Conservation (phyloP, 1,139 yeast genomes). For the Geotrichum reessii region DNA sequence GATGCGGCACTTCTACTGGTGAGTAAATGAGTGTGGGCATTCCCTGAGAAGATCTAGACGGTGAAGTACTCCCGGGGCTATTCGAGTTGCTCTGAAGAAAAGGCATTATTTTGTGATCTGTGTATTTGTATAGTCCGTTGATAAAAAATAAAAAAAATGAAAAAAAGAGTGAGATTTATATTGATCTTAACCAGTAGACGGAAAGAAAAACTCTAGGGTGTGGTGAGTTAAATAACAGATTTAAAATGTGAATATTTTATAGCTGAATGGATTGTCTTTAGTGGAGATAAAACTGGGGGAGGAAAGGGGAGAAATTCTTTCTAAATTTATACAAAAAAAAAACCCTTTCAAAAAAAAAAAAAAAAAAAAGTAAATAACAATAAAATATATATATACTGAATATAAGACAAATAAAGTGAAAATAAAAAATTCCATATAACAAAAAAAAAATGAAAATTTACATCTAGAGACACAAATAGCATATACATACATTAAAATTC, state of each 20-base stretch:
- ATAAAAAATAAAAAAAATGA: neutral
- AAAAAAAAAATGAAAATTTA: neutral
- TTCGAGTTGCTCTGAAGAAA: neutral
- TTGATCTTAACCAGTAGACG: neutral
- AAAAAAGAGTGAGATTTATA: neutral
- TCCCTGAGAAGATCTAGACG: neutral
- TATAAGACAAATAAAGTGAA: neutral
- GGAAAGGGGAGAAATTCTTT: neutral
- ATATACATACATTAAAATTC: neutral
- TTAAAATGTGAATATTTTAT: neutral
- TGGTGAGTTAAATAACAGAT: neutral
- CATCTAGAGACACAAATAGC: neutral
- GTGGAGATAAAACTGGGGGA: neutral
- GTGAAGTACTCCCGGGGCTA: neutral
- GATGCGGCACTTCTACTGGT: neutral
- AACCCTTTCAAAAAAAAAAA: neutral
- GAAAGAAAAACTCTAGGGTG: neutral
- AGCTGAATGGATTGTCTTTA: too few relatives aligned
- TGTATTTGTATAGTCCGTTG: neutral
- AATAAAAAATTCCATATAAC: neutral
- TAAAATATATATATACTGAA: too few relatives aligned
- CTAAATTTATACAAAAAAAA: neutral
- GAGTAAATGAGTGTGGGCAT: constrained; percentile 1
- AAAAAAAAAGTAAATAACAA: neutral
- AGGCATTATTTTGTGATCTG: neutral